Evolutionary conservation across 371 early-diverging fungal genomes (phyloP).

Genomic region (Mucor plumbeus): DNA sequence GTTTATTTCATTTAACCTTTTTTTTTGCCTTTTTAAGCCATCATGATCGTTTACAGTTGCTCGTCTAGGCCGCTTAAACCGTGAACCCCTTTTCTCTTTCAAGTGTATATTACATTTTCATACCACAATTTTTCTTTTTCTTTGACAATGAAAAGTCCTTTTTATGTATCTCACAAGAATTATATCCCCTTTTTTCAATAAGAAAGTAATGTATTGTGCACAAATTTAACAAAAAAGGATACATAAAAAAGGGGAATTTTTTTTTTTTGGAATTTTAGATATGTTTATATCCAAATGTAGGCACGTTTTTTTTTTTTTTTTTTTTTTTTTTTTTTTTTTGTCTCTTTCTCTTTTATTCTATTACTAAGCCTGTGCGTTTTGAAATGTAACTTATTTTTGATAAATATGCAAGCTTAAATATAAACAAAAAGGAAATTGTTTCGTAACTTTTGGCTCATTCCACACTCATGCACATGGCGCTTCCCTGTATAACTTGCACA

Average conservation of each 20-base stretch:
- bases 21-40: slow-evolving; percentile 7
- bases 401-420: slow-evolving; percentile 4
- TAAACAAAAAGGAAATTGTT: background rate
- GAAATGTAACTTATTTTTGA: background rate
- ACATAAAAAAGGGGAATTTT: background rate
- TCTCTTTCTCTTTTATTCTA: background rate
- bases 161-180: background rate
- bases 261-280: slow-evolving; percentile 3
- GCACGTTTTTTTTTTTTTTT: background rate
- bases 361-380: too few species aligned
- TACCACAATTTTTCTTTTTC: background rate
- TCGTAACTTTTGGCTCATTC: background rate
- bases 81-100: background rate
- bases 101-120: slow-evolving; percentile 4
- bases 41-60: slow-evolving; percentile 12
- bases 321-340: too few species aligned
- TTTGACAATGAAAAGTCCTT: background rate
- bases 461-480: background rate
- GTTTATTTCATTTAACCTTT: slow-evolving; percentile 1
- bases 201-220: too few species aligned
- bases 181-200: background rate
- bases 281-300: slow-evolving; percentile 6
- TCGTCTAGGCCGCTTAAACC: slow-evolving; percentile 6
- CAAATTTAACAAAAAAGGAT: too few species aligned
- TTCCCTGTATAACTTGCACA: too few species aligned